Base-by-base conservation (phyloP, 495 filamentous ascomycete genomes). In the Neurospora sp. region DNA sequence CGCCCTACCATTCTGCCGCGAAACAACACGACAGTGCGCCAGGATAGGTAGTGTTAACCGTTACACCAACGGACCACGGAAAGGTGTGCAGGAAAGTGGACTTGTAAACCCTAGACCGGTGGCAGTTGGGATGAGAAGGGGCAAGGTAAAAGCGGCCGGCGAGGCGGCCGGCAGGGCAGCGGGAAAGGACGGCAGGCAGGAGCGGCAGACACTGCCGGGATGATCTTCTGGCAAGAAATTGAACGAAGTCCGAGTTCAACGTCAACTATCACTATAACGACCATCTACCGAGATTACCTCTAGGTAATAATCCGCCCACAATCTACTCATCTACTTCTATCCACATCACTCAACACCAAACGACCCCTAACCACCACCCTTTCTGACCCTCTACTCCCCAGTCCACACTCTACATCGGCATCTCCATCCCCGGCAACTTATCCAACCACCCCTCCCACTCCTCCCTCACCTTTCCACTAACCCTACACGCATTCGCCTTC, bases 361-460 rank as follows among this genome's bases (percentile, higher is more conserved):
- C 0, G 12, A 12, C 0, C 2, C 39, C 18, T 46, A 16, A 16
- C 40, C 40, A 41, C 0, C 18, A 46, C 42, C 2, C 40, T 35
- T 35, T n/a, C n/a, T n/a, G n/a, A n/a, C n/a, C n/a, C n/a, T n/a
- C n/a, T n/a, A n/a, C 27, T 27, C 2, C 39, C 6, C 18, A n/a
- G 0, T 4, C 0, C 42, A 46, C 27, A 3, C 27, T 46, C 18
- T 16, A 48, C n/a, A 48, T 48, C n/a, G 44, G n/a, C 69, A 70
- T 70, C 39, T 70, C 69, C 40, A 70, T 70, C 31, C 69, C 69
- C 69, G 69, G 69, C 20, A 70, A 31, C 18, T 4, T 38, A 2
- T 70, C 69, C 35, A 46, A 31, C 69, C 84, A 86, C 71, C 84
- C 83, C 40, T 85, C 81, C 27, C 81, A 76, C 22, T 79, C 73